Base-by-base conservation (phyloP, 805 yeast species). In the Hanseniaspora nectarophila region DNA sequence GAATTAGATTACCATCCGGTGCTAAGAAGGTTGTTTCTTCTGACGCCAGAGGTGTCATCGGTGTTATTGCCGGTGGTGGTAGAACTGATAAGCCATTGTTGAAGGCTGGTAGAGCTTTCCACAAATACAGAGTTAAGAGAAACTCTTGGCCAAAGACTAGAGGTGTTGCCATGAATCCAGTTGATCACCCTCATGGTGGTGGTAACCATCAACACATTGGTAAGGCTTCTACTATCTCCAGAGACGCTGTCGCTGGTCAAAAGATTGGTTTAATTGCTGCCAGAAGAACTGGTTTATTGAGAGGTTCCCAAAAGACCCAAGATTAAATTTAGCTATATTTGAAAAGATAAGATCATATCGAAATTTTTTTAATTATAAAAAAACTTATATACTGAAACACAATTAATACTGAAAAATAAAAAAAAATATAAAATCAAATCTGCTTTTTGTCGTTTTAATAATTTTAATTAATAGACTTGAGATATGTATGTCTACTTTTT, bases 141-240 rank as follows among this genome's bases (percentile, higher is more conserved):
- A 88, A 92, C 95, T 87, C 95, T 63, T 92, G 97, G 97, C 98
- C 98, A 78, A 89, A 87, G 85, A 92, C 97, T 71, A 88, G 97
- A 81, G 98, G 97, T 90, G 97, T 90, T 73, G 98, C 98, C 74
- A 90, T 92, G 98, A 90, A 90, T 81, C 97, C 97, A 75, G 98
- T 90, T 74, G 98, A 90, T 75, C 98, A 90, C 81, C 98, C 98
- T 74, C 98, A 90, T 76, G 98, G 98, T 86, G 97, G 98, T 90
- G 98, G 98, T 90, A 89, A 89, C 95, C 97, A 90, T 78, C 97
- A 90, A 81, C 97, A 90, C 76, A 90, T 89, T 79, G 97, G 97
- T 88, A 90, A 90, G 82, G 97, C 97, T 70, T 90, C 97, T 68
- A 90, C 97, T 70, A 90, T 90, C 69, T 83, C 95, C 66, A 87